A percentile compares a stretch with the other conserved stretches of the same genome.
Conservation (phyloP, 305 asterid genomes). For the Plantago rigida region DNA sequence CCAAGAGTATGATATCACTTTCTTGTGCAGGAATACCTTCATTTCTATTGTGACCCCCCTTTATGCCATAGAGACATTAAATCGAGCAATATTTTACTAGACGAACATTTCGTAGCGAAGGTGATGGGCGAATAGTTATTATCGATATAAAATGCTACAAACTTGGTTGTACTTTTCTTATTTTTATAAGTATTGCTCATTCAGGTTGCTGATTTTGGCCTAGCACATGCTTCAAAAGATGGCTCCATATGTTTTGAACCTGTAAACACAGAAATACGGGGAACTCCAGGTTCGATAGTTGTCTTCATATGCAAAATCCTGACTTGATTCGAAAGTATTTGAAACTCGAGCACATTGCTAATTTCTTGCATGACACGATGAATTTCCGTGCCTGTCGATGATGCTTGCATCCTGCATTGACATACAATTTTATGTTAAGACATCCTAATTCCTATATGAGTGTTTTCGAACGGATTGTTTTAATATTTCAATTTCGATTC, state of each 20-base stretch:
- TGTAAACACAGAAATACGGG: slow-evolving; percentile 78
- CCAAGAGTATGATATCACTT: slow-evolving; percentile 17
- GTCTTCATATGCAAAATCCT: neutral
- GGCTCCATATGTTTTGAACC: slow-evolving; percentile 92
- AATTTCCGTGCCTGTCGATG: too few relatives aligned
- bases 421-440: too few relatives aligned
- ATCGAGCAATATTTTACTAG: slow-evolving; percentile 91
- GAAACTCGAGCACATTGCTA: neutral
- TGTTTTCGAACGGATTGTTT: neutral
- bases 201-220: slow-evolving; percentile 98
- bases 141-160: neutral
- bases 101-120: slow-evolving; percentile 74
- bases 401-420: too few relatives aligned
- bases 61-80: slow-evolving; percentile 93
- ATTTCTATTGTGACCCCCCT: slow-evolving; percentile 90
- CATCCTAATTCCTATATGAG: too few relatives aligned
- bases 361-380: too few relatives aligned
- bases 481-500: neutral
- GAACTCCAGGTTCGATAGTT: slow-evolving; percentile 72
- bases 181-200: slow-evolving; percentile 4
- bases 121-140: slow-evolving; percentile 27
- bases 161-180: neutral
- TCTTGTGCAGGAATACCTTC: slow-evolving; percentile 79
- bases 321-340: neutral
- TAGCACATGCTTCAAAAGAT: slow-evolving; percentile 88